Conservation (phyloP, 495 filamentous ascomycete species). For the Glarea lozoyensis region DNA sequence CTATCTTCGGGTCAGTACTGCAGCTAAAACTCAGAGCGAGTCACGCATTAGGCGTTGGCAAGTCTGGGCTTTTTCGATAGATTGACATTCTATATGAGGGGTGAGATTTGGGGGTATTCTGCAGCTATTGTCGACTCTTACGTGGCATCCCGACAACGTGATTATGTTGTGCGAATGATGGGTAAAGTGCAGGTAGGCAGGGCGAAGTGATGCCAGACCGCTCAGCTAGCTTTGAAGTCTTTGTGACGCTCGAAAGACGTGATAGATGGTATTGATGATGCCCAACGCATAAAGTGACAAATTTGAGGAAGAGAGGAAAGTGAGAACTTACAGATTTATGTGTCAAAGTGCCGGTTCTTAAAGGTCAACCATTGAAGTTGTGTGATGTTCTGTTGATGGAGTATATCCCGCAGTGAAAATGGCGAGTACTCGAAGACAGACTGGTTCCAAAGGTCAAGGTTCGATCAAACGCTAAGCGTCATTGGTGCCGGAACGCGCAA, state of each 20-base stretch:
- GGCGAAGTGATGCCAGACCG: neutral
- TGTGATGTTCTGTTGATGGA: neutral
- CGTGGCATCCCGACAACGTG: too few species aligned
- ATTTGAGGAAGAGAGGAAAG: neutral
- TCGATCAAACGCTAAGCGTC: too few species aligned
- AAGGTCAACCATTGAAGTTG: conserved; percentile 13
- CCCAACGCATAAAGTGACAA: too few species aligned
- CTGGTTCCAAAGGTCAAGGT: too few species aligned
- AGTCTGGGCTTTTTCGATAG: too few species aligned
- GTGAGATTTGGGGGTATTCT: neutral
- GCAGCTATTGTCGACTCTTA: neutral
- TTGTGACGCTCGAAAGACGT: neutral
- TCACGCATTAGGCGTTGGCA: conserved; percentile 10
- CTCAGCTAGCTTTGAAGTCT: neutral
- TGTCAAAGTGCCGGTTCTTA: conserved; percentile 3
- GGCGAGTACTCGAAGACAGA: too few species aligned
- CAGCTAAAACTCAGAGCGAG: conserved; percentile 1
- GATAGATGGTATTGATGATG: too few species aligned
- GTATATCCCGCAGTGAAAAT: too few species aligned
- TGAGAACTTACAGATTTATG: neutral
- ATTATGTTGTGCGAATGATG: neutral
- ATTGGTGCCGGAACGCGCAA: too few species aligned
- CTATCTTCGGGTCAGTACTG: conserved; percentile 1
- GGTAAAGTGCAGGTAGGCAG: neutral
- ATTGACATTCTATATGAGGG: too few species aligned